phyloP scores from a whole-genome alignment of 805 yeast genomes.

The Lachancea meyersii region DNA sequence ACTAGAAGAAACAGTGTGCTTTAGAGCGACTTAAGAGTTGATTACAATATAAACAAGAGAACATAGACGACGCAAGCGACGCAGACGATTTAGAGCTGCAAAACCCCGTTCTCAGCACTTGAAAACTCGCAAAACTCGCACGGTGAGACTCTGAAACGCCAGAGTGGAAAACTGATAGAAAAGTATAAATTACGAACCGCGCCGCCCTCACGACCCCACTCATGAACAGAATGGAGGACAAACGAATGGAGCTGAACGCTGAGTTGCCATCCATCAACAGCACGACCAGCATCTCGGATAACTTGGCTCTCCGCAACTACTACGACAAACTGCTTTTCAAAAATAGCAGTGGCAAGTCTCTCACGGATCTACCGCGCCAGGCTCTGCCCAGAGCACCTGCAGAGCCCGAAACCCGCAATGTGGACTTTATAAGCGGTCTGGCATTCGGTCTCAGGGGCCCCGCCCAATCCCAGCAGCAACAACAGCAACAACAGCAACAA shows the following conservation, averaged over 20 bases:
- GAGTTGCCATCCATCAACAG: conserved; percentile 30
- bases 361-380: conserved; percentile 28
- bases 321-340: conserved; percentile 31
- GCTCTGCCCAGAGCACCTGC: conserved; percentile 7
- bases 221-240: conserved; percentile 2
- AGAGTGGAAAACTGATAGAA: no score
- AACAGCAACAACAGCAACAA: background rate
- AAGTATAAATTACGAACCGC: no score
- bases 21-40: no score
- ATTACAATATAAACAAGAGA: no score
- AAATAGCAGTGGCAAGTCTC: conserved; percentile 30
- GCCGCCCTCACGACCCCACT: no score
- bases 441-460: conserved; percentile 7
- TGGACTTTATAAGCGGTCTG: conserved; percentile 28
- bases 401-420: conserved; percentile 11
- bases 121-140: no score
- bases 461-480: background rate
- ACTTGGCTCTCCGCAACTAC: conserved; percentile 29
- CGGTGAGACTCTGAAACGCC: background rate
- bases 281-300: conserved; percentile 32
- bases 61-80: no score
- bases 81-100: no score
- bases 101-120: no score
- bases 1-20: background rate
- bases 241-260: conserved; percentile 3